Evolutionary conservation across 495 filamentous ascomycete species (phyloP).

Genomic region (Penicillium robsamsonii): DNA sequence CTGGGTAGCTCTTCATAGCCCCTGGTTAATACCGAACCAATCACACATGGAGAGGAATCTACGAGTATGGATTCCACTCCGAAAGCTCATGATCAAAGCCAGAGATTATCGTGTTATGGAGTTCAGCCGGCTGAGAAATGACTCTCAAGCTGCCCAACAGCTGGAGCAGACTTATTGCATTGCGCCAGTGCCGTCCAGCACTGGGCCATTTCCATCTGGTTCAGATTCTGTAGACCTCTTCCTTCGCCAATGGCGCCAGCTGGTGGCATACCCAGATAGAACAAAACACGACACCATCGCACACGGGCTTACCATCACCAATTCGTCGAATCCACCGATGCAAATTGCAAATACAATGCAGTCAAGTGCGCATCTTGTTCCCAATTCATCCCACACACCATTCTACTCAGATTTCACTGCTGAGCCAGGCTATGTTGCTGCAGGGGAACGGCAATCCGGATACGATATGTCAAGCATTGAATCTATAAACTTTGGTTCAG

Average conservation of each 20-base stretch:
- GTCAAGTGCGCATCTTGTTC: neutral
- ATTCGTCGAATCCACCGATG: neutral
- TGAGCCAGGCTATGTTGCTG: neutral
- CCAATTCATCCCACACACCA: neutral
- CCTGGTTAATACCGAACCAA: constrained; percentile 44
- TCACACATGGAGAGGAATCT: constrained; percentile 36
- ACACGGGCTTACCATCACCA: neutral
- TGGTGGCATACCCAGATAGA: constrained; percentile 19
- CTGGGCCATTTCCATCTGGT: constrained; percentile 26
- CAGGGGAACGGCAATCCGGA: neutral
- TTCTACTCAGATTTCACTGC: neutral
- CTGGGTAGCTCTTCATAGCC: constrained; percentile 52
- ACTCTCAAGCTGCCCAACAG: constrained; percentile 26
- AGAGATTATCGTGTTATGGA: constrained; percentile 44
- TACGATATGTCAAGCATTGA: neutral
- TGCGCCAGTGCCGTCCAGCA: constrained; percentile 32
- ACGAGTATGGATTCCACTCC: constrained; percentile 54
- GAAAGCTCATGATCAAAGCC: constrained; percentile 50
- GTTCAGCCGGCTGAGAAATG: constrained; percentile 33
- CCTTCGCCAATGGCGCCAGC: constrained; percentile 38
- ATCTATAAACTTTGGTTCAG: neutral
- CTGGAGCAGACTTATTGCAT: constrained; percentile 34
- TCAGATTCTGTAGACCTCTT: constrained; percentile 27
- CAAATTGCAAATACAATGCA: neutral
- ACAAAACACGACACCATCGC: neutral